These are phyloP conservation scores for Favolaschia claudopus DNA, from an alignment of 768 basidiomycete genomes.

Conservation along the genomic window DNA sequence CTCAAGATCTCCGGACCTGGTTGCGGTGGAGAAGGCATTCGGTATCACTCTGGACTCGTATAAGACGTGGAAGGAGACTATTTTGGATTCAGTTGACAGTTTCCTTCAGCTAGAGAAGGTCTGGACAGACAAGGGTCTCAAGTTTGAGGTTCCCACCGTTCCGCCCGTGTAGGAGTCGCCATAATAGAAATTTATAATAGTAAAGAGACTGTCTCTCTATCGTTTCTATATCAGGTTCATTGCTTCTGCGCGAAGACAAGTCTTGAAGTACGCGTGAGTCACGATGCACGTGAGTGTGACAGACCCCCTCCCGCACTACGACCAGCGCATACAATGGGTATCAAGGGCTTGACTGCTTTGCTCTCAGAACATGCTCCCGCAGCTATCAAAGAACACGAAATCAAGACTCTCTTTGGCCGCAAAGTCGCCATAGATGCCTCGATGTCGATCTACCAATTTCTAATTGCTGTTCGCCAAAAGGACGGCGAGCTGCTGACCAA, in stretches of 20 bases:
- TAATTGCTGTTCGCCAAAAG: conserved; percentile 95
- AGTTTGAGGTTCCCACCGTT: conserved; percentile 16
- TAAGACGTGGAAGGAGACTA: conserved; percentile 25
- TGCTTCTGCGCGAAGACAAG: too few species aligned
- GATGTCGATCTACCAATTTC: conserved; percentile 96
- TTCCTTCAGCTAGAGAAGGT: conserved; percentile 19
- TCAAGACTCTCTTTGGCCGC: conserved; percentile 96
- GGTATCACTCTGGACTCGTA: conserved; percentile 6
- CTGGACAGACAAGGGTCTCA: conserved; percentile 24
- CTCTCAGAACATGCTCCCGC: conserved; percentile 90
- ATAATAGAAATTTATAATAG: too few species aligned
- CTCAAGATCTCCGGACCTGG: conserved; percentile 28
- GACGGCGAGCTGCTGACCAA: conserved; percentile 98
- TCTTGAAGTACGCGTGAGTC: too few species aligned
- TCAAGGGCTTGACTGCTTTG: conserved; percentile 93
- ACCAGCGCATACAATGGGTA: conserved; percentile 70
- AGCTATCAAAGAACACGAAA: conserved; percentile 90
- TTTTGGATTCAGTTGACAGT: conserved; percentile 23
- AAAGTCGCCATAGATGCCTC: conserved; percentile 99
- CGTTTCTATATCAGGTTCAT: too few species aligned
- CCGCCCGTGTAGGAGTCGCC: conserved; percentile 18
- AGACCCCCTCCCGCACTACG: neutral
- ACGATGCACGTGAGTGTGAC: too few species aligned
- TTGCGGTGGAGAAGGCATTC: conserved; percentile 30
- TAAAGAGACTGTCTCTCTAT: too few species aligned